Evolutionary conservation across 495 filamentous ascomycete species (phyloP), one percentile per base, ranked within the genome.

Genomic region (Podospora australis): DNA sequence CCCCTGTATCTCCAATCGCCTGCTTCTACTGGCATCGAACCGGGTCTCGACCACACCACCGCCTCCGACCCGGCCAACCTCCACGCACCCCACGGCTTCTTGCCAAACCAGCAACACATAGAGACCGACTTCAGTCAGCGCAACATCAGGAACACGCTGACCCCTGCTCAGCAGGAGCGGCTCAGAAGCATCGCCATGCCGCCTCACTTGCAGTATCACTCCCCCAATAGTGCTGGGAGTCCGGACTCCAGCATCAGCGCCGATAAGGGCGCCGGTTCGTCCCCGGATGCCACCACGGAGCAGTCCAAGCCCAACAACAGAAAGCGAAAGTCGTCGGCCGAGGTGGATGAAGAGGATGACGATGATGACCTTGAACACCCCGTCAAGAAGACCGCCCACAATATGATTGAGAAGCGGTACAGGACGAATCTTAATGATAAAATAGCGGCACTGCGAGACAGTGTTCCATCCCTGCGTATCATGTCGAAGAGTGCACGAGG

Each of bases 341-440:
- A 78, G 10, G 56, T 66, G 19, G 72, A 77, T 25, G 63, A 67
- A 5, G 70, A 70, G 3, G 66, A 72, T 6, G 74, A 77, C 24
- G 71, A 73, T 39, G 68, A 73, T 24, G 73, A 73, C 6, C 79
- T 80, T 59, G 80, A 85, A 32, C 83, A 84, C 29, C 87, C 89
- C 1, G 78, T 88, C 8, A 95, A 95, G 73, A 96, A 95, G 72
- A 90, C 90, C 36, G 87, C 91, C 14, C 91, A 98, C 62, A 96
- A 96, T 59, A 89, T 95, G 76, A 95, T 98, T 49, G 91, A 98
- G 67, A 96, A 96, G 70, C 75, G 91, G 48, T 98, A 98, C 64
- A 83, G 91, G 50, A 94, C 84, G 16, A 98, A 98, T 59, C 70
- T 98, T 44, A 96, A 96, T 54, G 90, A 96, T 54, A 98, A 96